Base-by-base conservation (phyloP, 176 grass and related monocot species). In the Avena atlantica region DNA sequence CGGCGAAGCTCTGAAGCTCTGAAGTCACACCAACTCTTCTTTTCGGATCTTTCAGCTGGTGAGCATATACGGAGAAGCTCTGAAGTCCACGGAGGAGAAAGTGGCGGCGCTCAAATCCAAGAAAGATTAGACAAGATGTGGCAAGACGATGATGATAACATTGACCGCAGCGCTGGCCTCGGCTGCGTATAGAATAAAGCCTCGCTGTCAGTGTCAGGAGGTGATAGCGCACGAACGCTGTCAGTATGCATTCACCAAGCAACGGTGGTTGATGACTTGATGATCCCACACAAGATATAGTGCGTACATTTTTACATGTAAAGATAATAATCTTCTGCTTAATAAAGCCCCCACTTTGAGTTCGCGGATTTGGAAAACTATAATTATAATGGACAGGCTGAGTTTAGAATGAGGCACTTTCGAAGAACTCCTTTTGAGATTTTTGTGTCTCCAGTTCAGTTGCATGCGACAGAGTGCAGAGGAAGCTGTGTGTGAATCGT, bases 1-100 rank as follows among this genome's bases (percentile, higher is more conserved):
- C 61, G 20, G 74, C 78, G 60, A 56, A 56, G 15, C 76, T 61
- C 24, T 52, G 53, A 27, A 45, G 49, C 52, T 57, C 70, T n/a
- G n/a, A n/a, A n/a, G n/a, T n/a, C n/a, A n/a, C n/a, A n/a, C n/a
- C n/a, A n/a, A n/a, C n/a, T n/a, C n/a, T n/a, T n/a, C n/a, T n/a
- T n/a, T n/a, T n/a, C n/a, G n/a, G n/a, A 45, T 45, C 1, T 64
- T 88, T 74, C 88, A 94, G 97, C 78, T 98, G 67, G 90, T 98
- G 78, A 88, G 90, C 88, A 94, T 91, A 45, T 98, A 96, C 4
- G 94, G 90, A 44, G 92, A 94, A 16, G 92, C 97, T 9, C 73
- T 96, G 34, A 89, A 87, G 87, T 78, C 92, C 27, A 98, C 93
- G 15, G 94, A 96, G 78, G 82, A 78, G 70, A 96, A 53, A 86